phyloP scores from a whole-genome alignment of 2,329 filamentous ascomycete species.

The Helicocarpus griseus region DNA sequence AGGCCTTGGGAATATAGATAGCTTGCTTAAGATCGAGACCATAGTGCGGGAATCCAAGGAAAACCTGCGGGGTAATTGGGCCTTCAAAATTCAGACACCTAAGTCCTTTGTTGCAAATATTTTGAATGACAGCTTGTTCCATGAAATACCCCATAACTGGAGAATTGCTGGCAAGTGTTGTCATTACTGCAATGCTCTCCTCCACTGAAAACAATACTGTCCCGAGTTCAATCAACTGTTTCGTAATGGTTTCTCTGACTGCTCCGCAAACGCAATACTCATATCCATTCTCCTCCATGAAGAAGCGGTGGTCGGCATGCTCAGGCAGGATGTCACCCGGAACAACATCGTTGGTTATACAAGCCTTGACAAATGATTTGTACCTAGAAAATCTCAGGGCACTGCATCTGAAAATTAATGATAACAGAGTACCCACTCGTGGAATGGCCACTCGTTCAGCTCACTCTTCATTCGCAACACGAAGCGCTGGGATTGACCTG shows the following conservation, averaged over 20 bases:
- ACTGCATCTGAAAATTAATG: too few relatives aligned
- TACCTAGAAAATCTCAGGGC: too few relatives aligned
- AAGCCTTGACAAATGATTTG: neutral
- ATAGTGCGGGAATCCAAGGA: neutral
- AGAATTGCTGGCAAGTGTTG: neutral
- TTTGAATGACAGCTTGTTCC: neutral
- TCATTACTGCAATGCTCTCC: neutral
- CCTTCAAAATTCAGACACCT: neutral
- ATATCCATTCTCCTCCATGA: neutral
- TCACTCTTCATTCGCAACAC: neutral
- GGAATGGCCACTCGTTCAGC: neutral
- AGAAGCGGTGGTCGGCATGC: slow-evolving; percentile 2
- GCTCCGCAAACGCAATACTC: neutral
- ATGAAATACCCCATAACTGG: neutral
- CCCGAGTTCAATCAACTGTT: neutral
- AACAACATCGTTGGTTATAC: neutral
- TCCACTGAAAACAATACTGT: neutral
- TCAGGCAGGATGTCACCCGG: neutral
- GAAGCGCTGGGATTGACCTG: neutral
- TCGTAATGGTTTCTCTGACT: neutral
- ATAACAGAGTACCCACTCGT: too few relatives aligned
- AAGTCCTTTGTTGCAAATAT: neutral
- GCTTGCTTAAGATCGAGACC: neutral
- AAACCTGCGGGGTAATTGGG: neutral
- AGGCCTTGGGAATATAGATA: neutral